Base-by-base conservation (phyloP, 2,329 filamentous ascomycete species). In the Sporothrix humicola region DNA sequence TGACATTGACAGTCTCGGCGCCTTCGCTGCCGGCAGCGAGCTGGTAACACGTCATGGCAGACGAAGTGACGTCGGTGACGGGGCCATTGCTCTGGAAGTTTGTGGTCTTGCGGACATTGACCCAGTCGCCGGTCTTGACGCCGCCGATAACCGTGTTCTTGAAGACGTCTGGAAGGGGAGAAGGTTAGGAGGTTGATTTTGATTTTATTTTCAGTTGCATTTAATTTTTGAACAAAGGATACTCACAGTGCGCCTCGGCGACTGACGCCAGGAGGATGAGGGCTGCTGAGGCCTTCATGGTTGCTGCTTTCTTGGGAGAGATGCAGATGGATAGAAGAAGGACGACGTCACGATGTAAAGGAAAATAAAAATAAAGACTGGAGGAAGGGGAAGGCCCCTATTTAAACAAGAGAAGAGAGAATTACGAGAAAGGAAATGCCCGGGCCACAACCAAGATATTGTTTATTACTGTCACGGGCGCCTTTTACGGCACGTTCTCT, bases 11-110 rank as follows among this genome's bases (percentile, higher is more conserved):
- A 1, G 82, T 84, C 68, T 80, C 78, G 0, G 81, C 81, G 2
- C 83, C 83, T 59, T 82, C 80, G 69, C 81, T 82, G 54, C 84
- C 83, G 3, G 82, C 77, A 10, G 78, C 79, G 10, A 83, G 79
- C 77, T 87, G 83, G 78, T 85, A 87, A 81, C 85, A 87, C n/a
- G 84, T 84, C 80, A 87, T 85, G 73, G 84, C 82, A 1, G 82
- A 76, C 54, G 83, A 85, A 66, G 78, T 82, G 44, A 87, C 85
- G 74, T 85, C 81, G 3, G 84, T 84, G 50, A 87, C 85, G 74
- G 84, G 84, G 1, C 82, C 83, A 76, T 87, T 86, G 78, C 79
- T 82, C 78, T 87, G 84, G 78, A 81, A 86, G 79, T 87, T 87
- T 66, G 83, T 82, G 10, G 85, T 86, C 76, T 83, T 83, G 31